Percentiles rank a stretch among this genome's conserved stretches.
Evolutionary conservation across 2,329 filamentous ascomycete species (phyloP).

Genomic region (Aspergillus quadricinctus): DNA sequence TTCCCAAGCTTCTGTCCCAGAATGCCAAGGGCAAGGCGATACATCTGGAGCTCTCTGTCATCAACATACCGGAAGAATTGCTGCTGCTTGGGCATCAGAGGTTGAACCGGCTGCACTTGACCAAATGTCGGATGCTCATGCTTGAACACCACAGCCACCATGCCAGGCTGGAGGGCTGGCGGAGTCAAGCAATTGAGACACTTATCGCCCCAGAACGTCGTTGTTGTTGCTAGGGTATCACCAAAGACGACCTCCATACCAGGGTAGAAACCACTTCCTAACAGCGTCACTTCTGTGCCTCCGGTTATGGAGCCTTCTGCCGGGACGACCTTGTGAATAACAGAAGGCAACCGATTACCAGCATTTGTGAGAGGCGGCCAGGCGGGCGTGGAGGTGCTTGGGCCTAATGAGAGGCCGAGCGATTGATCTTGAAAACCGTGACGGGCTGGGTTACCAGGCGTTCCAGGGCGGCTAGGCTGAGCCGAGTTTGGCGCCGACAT

Average conservation of each 20-base stretch:
- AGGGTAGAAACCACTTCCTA: constrained; percentile 76
- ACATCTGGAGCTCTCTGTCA: constrained; percentile 46
- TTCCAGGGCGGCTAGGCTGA: constrained; percentile 73
- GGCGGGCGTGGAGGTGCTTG: constrained; percentile 47
- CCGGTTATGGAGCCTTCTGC: constrained; percentile 75
- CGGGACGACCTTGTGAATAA: constrained; percentile 79
- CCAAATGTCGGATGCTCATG: constrained; percentile 49
- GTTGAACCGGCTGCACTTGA: constrained; percentile 40
- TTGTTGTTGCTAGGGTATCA: constrained; percentile 62
- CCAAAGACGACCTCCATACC: constrained; percentile 84
- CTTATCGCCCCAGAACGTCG: constrained; percentile 74
- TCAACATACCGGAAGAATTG: constrained; percentile 65
- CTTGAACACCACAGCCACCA: constrained; percentile 68
- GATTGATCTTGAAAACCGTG: constrained; percentile 38
- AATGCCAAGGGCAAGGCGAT: constrained; percentile 41
- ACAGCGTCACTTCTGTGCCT: constrained; percentile 79
- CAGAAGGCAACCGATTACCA: constrained; percentile 52
- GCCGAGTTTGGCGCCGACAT: constrained; percentile 69
- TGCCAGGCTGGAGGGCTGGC: constrained; percentile 62
- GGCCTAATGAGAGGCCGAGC: constrained; percentile 28
- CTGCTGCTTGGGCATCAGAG: constrained; percentile 46
- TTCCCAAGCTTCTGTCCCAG: constrained; percentile 45
- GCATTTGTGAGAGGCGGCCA: constrained; percentile 51
- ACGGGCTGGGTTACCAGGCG: constrained; percentile 52
- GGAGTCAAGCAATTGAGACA: constrained; percentile 77